These are phyloP conservation scores for Penicillium sp. DNA, from an alignment of 2,329 filamentous ascomycete genomes.

Conservation along the genomic window DNA sequence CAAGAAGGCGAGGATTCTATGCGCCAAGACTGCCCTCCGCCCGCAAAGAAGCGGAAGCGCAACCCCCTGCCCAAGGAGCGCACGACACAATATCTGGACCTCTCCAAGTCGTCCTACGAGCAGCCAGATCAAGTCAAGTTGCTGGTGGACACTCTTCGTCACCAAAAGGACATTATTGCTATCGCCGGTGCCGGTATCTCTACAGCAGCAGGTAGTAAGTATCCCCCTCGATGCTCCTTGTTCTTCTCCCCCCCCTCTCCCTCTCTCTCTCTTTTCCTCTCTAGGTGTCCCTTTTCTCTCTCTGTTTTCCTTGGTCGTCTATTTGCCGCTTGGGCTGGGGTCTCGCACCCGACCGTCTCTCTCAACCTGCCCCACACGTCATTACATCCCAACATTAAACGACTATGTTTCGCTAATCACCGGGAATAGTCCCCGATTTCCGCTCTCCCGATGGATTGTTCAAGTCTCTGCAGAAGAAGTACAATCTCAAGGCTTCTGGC, in stretches of 20 bases:
- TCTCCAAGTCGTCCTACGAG: slow-evolving; percentile 44
- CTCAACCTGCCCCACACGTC: background rate
- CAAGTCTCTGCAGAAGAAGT: slow-evolving; percentile 72
- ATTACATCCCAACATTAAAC: background rate
- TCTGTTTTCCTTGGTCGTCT: background rate
- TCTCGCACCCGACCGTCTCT: slow-evolving; percentile 7
- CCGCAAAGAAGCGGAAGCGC: slow-evolving; percentile 69
- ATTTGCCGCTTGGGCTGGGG: background rate
- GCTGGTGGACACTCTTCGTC: slow-evolving; percentile 68
- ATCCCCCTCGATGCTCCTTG: slow-evolving; percentile 9
- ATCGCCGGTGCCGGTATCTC: slow-evolving; percentile 96
- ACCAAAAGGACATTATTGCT: slow-evolving; percentile 93
- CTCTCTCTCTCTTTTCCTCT: slow-evolving; percentile 9
- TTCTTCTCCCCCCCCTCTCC: slow-evolving; percentile 7
- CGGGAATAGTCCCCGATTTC: slow-evolving; percentile 76
- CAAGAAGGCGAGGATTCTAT: slow-evolving; percentile 34
- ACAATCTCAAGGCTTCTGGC: slow-evolving; percentile 86
- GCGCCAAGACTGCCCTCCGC: slow-evolving; percentile 58
- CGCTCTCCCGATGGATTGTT: slow-evolving; percentile 88
- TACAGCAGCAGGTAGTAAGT: slow-evolving; percentile 83
- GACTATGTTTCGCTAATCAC: background rate
- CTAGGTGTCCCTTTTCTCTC: slow-evolving; percentile 5
- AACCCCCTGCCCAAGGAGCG: slow-evolving; percentile 59
- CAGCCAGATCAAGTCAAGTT: slow-evolving; percentile 61
- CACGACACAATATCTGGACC: slow-evolving; percentile 74